These are phyloP conservation scores for Phytopythium sindhum DNA, from an alignment of 352 stramenopile species.

Conservation along the genomic window DNA sequence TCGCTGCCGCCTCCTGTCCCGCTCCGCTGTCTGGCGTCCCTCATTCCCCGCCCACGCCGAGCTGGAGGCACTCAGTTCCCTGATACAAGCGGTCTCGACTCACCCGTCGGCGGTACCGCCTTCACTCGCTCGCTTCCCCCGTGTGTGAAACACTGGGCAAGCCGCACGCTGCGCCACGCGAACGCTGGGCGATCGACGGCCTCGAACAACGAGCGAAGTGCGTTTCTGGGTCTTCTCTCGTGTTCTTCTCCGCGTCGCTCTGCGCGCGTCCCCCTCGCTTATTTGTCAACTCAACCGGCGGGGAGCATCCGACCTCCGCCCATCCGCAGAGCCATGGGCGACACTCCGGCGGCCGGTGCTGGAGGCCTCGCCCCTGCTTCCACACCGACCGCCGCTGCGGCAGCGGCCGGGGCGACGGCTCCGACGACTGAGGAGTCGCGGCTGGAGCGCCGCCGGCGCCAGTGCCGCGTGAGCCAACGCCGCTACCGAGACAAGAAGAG, in stretches of 20 bases:
- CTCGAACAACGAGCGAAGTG: no score
- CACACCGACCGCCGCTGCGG: background rate
- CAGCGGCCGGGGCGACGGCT: background rate
- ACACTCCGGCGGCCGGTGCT: background rate
- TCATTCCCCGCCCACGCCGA: no score
- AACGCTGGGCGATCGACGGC: no score
- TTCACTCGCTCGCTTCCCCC: no score
- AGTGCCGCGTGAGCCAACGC: slow-evolving; percentile 73
- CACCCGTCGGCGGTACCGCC: no score
- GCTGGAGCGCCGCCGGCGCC: slow-evolving; percentile 46
- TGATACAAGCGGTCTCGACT: no score
- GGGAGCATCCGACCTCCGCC: background rate
- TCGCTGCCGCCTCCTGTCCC: no score
- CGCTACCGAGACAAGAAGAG: slow-evolving; percentile 72
- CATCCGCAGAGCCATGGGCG: background rate
- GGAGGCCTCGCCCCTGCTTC: no score
- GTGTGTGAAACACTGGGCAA: no score
- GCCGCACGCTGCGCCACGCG: no score
- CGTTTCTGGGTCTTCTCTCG: background rate
- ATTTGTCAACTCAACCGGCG: background rate
- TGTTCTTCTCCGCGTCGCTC: background rate
- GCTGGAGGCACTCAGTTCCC: no score
- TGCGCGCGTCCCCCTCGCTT: background rate
- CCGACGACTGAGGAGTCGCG: slow-evolving; percentile 11
- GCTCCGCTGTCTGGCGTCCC: no score